A percentile compares a stretch with the other conserved stretches of the same genome.
These are phyloP conservation scores for Coprinopsis strossmayeri DNA, from an alignment of 768 basidiomycete genomes.

Conservation along the genomic window DNA sequence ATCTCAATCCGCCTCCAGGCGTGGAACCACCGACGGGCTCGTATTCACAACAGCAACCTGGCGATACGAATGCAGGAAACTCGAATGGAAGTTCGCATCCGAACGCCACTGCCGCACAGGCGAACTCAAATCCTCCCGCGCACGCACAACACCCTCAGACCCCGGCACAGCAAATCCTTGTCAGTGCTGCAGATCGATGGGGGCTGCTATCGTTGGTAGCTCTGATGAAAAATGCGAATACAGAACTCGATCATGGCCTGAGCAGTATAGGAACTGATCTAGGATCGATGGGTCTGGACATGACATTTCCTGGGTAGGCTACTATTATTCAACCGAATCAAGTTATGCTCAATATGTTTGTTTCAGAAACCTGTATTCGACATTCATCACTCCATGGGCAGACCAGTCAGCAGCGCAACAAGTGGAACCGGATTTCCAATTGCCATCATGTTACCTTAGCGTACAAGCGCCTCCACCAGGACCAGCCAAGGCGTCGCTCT, in stretches of 20 bases:
- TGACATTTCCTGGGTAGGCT: slow-evolving; percentile 76
- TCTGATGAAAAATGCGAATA: slow-evolving; percentile 73
- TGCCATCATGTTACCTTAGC: slow-evolving; percentile 83
- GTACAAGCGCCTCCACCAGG: slow-evolving; percentile 85
- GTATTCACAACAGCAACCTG: slow-evolving; percentile 19
- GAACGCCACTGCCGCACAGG: slow-evolving; percentile 25
- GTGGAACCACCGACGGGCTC: slow-evolving; percentile 28
- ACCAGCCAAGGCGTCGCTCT: slow-evolving; percentile 70
- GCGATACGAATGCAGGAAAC: slow-evolving; percentile 20
- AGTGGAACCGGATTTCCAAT: slow-evolving; percentile 88
- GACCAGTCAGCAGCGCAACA: slow-evolving; percentile 80
- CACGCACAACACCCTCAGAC: slow-evolving; percentile 64
- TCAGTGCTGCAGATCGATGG: slow-evolving; percentile 93
- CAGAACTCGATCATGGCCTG: slow-evolving; percentile 75
- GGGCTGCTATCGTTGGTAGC: slow-evolving; percentile 82
- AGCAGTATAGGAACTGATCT: slow-evolving; percentile 87
- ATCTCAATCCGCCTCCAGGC: slow-evolving; percentile 47
- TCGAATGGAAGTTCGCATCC: slow-evolving; percentile 29
- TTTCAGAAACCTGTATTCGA: slow-evolving; percentile 76
- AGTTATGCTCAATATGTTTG: slow-evolving; percentile 13
- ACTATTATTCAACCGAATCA: slow-evolving; percentile 10
- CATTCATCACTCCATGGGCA: slow-evolving; percentile 95
- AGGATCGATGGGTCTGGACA: slow-evolving; percentile 86
- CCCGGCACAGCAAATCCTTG: slow-evolving; percentile 88
- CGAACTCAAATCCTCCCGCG: slow-evolving; percentile 26